Base-by-base conservation (phyloP, 495 filamentous ascomycete genomes). In the Penicillium arizonense region DNA sequence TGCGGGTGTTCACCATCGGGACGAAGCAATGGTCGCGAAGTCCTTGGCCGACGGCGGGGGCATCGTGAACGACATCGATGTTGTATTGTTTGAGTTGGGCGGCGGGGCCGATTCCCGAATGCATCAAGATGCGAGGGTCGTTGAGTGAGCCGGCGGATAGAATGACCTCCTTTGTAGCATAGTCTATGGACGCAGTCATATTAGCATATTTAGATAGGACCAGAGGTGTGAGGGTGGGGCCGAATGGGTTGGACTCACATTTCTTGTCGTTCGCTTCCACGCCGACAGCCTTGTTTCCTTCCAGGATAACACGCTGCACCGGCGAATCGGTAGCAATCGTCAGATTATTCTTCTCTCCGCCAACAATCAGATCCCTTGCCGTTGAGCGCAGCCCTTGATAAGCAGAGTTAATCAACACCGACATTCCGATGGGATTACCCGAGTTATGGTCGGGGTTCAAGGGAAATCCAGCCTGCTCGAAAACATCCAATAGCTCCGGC, bases 351-450 rank as follows among this genome's bases (percentile, higher is more conserved):
- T 72, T 71, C 9, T 61, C 51, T 10, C 64, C 20, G 3, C 24
- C 32, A 4, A 37, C 32, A 4, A 84, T 56, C 26, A 82, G 58
- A 41, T 82, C 78, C 1, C 58, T 56, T 1, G 79, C 71, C 5
- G 78, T 82, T 0, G 77, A 75, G 11, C 80, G 77, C 5, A 69
- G 20, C 0, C 79, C 80, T 4, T 76, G 52, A 35, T 69, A 60
- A 10, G 75, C 59, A n/a, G 72, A 79, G 37, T 67, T 73, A 57
- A 75, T 71, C 32, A 68, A 62, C 11, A 78, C 60, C 4, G 69
- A 68, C 54, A 83, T 71, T 12, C 82, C 82, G 35, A 84, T 69
- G 0, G 79, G 81, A 50, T 84, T 73, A 0, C 82, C 82, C 5
- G 69, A 75, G 42, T 82, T 83, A 18, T 77, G 70, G 56, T 85